phyloP scores from a whole-genome alignment of 768 basidiomycete genomes.

The Russula abietina region DNA sequence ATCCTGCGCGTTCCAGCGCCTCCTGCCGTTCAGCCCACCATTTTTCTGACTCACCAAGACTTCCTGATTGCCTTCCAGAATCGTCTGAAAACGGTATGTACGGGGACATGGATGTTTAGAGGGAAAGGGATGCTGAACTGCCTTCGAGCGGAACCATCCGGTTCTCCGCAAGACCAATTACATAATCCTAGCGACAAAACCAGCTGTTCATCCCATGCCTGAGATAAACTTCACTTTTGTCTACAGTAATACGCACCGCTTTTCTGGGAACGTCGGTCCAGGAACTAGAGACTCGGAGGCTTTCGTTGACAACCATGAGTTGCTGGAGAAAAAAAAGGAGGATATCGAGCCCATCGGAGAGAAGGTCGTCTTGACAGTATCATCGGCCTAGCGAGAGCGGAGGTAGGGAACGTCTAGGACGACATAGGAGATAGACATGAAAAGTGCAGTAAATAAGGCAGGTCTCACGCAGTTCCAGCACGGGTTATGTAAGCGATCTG shows the following conservation, averaged over 20 bases:
- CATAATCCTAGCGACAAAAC: no score
- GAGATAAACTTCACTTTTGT: no score
- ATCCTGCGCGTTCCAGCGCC: constrained; percentile 1
- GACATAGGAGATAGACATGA: not conserved
- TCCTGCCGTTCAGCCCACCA: no score
- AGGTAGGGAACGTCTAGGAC: not conserved
- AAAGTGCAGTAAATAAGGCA: not conserved
- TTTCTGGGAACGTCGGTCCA: no score
- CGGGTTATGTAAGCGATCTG: no score
- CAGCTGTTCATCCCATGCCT: no score
- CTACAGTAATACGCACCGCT: no score
- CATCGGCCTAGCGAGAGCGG: not conserved
- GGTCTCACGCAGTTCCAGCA: no score
- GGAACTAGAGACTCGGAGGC: no score
- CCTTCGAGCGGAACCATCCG: no score
- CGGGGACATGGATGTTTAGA: not conserved
- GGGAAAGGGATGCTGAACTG: not conserved
- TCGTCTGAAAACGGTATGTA: not conserved
- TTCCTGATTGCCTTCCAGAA: not conserved
- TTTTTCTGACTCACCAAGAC: not conserved
- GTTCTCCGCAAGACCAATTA: no score
- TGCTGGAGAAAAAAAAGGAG: not conserved
- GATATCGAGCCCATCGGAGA: not conserved
- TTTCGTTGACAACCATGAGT: not conserved
- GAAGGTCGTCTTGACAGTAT: not conserved